Percentiles rank a stretch among this genome's conserved stretches.
Evolutionary conservation across 495 filamentous ascomycete genomes (phyloP).

Genomic region (Tuber umbilicatum): DNA sequence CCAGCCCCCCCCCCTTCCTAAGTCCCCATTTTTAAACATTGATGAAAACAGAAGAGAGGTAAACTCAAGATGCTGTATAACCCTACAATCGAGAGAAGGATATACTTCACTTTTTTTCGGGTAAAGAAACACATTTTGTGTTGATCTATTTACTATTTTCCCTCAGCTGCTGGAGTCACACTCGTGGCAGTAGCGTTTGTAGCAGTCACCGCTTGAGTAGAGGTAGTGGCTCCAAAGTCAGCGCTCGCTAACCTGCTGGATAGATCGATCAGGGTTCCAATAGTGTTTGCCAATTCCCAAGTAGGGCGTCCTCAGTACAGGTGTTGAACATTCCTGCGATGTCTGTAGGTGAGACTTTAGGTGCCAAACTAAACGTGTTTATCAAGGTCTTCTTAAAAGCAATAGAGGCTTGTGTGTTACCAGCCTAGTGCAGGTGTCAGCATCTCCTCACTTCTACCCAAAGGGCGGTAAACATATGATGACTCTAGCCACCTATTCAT

Average conservation of each 20-base stretch:
- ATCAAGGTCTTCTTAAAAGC: constrained; percentile 93
- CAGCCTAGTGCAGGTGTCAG: constrained; percentile 43
- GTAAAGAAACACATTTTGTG: not conserved
- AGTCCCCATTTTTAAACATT: not conserved
- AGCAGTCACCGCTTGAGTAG: not conserved
- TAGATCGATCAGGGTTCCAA: constrained; percentile 97
- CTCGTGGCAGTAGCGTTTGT: not conserved
- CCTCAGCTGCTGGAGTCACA: not conserved
- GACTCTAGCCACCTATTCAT: constrained; percentile 79
- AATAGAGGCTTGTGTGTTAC: constrained; percentile 62
- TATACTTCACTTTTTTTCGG: not conserved
- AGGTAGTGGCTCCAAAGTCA: not conserved
- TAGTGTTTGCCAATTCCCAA: constrained; percentile 95
- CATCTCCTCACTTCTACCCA: not conserved
- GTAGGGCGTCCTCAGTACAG: constrained; percentile 95
- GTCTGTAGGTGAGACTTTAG: constrained; percentile 81
- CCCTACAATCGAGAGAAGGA: not conserved
- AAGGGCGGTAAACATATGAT: constrained; percentile 46
- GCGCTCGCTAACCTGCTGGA: constrained; percentile 80
- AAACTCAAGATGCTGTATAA: not conserved
- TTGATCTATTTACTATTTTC: constrained; percentile 1
- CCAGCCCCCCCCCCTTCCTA: no score
- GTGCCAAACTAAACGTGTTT: constrained; percentile 81
- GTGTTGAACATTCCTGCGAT: constrained; percentile 98
- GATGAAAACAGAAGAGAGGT: not conserved